Conservation (phyloP, 345 rosid genomes). For the Alliaria petiolata region DNA sequence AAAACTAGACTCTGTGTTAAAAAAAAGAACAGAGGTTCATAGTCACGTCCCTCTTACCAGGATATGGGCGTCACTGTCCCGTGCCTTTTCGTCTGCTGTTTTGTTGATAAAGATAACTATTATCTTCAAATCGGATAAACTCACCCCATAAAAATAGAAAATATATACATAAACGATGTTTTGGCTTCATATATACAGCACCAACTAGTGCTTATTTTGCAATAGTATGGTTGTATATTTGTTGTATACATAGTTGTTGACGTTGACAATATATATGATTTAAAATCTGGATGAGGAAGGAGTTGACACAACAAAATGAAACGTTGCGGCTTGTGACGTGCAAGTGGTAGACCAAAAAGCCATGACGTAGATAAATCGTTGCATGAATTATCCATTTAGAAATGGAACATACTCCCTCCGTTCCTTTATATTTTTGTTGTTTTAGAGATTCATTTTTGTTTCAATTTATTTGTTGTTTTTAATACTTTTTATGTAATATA, state of each 20-base stretch:
- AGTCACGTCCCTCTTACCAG: conserved; percentile 32
- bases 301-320: background rate
- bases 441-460: too few species aligned
- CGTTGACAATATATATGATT: background rate
- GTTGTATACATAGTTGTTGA: background rate
- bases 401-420: too few species aligned
- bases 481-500: too few species aligned
- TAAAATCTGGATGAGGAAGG: background rate
- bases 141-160: background rate
- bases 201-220: too few species aligned
- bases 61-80: conserved; percentile 24
- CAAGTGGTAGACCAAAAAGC: conserved; percentile 2
- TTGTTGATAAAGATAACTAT: background rate
- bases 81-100: conserved; percentile 25
- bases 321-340: conserved; percentile 26
- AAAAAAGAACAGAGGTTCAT: background rate
- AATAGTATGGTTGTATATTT: background rate
- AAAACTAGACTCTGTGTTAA: background rate
- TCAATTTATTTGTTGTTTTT: too few species aligned
- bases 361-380: conserved; percentile 15
- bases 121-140: background rate
- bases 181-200: background rate
- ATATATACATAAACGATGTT: background rate
- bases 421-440: too few species aligned
- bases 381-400: conserved; percentile 19